Evolutionary conservation across 1,284 basidiomycete species (phyloP).

Genomic region (Hypsizygus ulmarius): DNA sequence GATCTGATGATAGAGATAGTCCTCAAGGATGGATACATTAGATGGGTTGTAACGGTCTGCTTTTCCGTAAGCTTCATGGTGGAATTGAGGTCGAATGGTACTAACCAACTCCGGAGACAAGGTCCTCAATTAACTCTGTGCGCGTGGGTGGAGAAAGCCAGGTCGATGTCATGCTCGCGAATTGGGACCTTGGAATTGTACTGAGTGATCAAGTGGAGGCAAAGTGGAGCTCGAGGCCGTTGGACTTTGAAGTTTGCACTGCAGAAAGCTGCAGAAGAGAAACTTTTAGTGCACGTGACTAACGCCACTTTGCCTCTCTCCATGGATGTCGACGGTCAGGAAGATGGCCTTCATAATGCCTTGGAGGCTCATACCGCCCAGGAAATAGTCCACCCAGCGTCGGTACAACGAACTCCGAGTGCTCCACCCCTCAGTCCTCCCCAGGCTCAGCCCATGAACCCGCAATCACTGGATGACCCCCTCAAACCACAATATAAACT

Average conservation of each 20-base stretch:
- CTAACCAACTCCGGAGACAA: constrained; percentile 90
- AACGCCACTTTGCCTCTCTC: not conserved
- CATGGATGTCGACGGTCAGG: constrained; percentile 17
- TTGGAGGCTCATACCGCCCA: not conserved
- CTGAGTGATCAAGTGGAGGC: too few relatives aligned
- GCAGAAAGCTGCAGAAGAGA: not conserved
- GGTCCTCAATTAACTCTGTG: constrained; percentile 83
- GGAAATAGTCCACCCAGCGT: too few relatives aligned
- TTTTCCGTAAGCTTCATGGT: constrained; percentile 10
- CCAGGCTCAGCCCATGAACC: not conserved
- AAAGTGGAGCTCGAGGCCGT: too few relatives aligned
- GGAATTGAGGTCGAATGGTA: constrained; percentile 14
- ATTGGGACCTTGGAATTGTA: not conserved
- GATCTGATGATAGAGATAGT: constrained; percentile 92
- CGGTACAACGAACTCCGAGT: too few relatives aligned
- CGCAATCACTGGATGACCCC: constrained; percentile 1
- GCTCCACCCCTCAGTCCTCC: not conserved
- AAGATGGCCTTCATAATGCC: not conserved
- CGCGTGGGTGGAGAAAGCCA: constrained; percentile 74
- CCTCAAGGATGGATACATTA: constrained; percentile 89
- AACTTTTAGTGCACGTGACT: constrained; percentile 30
- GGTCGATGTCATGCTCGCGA: constrained; percentile 43
- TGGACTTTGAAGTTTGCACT: not conserved
- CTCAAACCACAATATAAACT: constrained; percentile 36
- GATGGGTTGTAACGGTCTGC: constrained; percentile 94